Percentiles rank a stretch among this genome's conserved stretches.
These are phyloP conservation scores for Rhizodiscina lignyota DNA, from an alignment of 495 filamentous ascomycete genomes.

Conservation along the genomic window DNA sequence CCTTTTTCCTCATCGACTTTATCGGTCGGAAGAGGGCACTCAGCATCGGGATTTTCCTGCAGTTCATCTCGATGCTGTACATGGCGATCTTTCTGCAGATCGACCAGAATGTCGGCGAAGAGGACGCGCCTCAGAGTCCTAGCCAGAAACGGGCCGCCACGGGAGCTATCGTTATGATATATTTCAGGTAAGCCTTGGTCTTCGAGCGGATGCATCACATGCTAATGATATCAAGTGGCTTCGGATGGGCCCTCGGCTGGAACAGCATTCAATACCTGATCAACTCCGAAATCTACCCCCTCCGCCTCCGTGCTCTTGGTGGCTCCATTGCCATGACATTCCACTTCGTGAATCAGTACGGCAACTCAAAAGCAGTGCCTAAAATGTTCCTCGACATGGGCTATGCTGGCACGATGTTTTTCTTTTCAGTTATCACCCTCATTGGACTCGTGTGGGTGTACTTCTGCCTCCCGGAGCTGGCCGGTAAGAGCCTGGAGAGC, in stretches of 20 bases:
- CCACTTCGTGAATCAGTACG: constrained; percentile 61
- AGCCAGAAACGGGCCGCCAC: constrained; percentile 13
- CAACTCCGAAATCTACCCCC: constrained; percentile 58
- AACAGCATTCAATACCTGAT: constrained; percentile 63
- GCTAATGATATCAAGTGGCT: too few species aligned
- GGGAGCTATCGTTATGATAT: constrained; percentile 20
- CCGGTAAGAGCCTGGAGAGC: constrained; percentile 33
- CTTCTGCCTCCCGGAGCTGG: constrained; percentile 19
- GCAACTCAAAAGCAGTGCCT: constrained; percentile 35
- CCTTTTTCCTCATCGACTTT: constrained; percentile 57
- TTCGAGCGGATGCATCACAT: too few species aligned
- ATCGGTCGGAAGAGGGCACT: constrained; percentile 58
- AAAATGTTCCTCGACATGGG: constrained; percentile 35
- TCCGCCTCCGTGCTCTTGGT: constrained; percentile 21
- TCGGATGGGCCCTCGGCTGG: constrained; percentile 57
- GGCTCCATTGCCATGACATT: constrained; percentile 23
- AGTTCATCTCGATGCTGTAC: constrained; percentile 50
- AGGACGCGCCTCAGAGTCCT: constrained; percentile 2
- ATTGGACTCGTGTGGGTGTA: constrained; percentile 21
- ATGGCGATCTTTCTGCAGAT: constrained; percentile 42
- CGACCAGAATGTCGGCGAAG: constrained; percentile 9
- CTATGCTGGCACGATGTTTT: constrained; percentile 41
- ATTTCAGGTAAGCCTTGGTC: too few species aligned
- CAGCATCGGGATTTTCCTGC: constrained; percentile 42
- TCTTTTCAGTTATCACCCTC: constrained; percentile 44